These are phyloP conservation scores for Clonostachys chloroleuca DNA, from an alignment of 2,329 filamentous ascomycete species.

Conservation along the genomic window DNA sequence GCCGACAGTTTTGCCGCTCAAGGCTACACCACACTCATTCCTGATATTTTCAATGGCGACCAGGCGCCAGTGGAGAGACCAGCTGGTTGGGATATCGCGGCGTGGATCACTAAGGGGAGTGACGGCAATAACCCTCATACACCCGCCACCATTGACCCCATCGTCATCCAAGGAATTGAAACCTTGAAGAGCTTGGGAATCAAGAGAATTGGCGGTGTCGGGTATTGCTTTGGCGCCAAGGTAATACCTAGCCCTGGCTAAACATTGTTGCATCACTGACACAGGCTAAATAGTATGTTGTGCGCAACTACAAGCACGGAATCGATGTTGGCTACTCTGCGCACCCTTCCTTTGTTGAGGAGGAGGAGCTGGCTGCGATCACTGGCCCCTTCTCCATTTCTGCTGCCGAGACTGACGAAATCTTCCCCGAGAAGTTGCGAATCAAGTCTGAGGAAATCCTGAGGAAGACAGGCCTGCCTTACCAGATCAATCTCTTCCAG, in stretches of 20 bases:
- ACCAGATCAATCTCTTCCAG: constrained; percentile 67
- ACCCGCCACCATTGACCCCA: constrained; percentile 21
- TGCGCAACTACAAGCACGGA: constrained; percentile 55
- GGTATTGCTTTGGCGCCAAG: constrained; percentile 65
- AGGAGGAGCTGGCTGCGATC: constrained; percentile 54
- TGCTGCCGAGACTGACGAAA: constrained; percentile 56
- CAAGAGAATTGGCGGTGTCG: constrained; percentile 48
- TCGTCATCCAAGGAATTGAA: constrained; percentile 36
- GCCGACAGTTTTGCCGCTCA: constrained; percentile 31
- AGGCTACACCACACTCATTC: constrained; percentile 30
- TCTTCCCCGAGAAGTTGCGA: constrained; percentile 54
- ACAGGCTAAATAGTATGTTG: constrained; percentile 50
- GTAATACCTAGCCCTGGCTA: constrained; percentile 10
- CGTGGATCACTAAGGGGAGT: constrained; percentile 31
- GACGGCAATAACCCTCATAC: constrained; percentile 41
- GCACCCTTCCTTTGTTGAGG: constrained; percentile 58
- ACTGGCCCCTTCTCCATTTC: constrained; percentile 55
- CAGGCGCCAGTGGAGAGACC: constrained; percentile 14
- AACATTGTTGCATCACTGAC: constrained; percentile 39
- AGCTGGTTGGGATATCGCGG: constrained; percentile 18
- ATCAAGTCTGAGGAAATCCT: constrained; percentile 57
- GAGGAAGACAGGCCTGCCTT: constrained; percentile 44
- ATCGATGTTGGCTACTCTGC: constrained; percentile 58
- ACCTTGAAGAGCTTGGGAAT: constrained; percentile 49
- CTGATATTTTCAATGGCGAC: constrained; percentile 32